Conservation (phyloP, 2,329 filamentous ascomycete genomes). For the Hymenoscyphus scutula region DNA sequence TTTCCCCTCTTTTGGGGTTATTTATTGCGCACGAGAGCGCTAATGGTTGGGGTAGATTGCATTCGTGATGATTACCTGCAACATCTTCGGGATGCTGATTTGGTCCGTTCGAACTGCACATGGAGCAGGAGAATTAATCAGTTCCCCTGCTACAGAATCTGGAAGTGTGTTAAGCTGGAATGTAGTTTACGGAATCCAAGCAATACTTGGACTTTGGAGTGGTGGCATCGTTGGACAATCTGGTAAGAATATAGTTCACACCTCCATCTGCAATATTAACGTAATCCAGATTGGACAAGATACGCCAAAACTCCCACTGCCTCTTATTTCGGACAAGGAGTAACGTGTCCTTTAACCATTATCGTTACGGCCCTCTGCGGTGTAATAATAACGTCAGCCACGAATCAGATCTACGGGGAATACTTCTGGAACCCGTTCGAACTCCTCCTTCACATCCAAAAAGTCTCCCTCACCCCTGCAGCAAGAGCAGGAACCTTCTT, state of each 20-base stretch:
- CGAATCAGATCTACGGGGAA: slow-evolving; percentile 47
- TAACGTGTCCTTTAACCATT: slow-evolving; percentile 39
- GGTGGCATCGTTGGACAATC: slow-evolving; percentile 35
- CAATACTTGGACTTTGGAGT: slow-evolving; percentile 34
- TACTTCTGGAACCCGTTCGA: slow-evolving; percentile 38
- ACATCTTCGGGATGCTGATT: slow-evolving; percentile 37
- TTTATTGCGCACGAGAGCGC: background rate
- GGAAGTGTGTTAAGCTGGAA: slow-evolving; percentile 35
- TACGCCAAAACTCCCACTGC: slow-evolving; percentile 42
- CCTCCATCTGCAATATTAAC: background rate
- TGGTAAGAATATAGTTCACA: too few relatives aligned
- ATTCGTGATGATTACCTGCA: slow-evolving; percentile 35
- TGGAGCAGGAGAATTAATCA: slow-evolving; percentile 31
- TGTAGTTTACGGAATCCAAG: slow-evolving; percentile 34
- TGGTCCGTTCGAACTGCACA: slow-evolving; percentile 34
- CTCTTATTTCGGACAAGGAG: slow-evolving; percentile 33
- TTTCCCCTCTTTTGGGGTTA: background rate
- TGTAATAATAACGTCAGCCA: slow-evolving; percentile 51
- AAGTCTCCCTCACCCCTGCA: slow-evolving; percentile 42
- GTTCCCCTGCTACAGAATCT: slow-evolving; percentile 25
- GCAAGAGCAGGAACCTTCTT: slow-evolving; percentile 48
- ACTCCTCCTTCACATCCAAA: slow-evolving; percentile 45
- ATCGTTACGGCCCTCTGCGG: slow-evolving; percentile 42
- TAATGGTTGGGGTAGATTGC: slow-evolving; percentile 22
- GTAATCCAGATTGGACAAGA: slow-evolving; percentile 36